These are phyloP conservation scores for Wolfiporia cocos DNA, from an alignment of 1,284 basidiomycete genomes.

Conservation along the genomic window DNA sequence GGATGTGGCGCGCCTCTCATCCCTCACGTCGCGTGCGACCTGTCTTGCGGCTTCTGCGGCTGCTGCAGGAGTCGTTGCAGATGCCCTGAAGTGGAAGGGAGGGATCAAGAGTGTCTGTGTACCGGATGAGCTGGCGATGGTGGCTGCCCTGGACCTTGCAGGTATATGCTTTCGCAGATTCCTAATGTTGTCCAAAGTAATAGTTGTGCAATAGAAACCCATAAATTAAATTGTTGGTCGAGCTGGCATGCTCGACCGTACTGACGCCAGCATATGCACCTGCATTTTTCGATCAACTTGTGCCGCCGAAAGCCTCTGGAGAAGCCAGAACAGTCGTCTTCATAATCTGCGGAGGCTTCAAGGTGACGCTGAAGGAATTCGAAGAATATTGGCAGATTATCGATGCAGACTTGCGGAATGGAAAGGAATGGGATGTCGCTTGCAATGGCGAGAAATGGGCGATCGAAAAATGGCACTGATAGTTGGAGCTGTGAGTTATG, in stretches of 20 bases:
- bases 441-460: constrained; percentile 32
- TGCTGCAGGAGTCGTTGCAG: constrained; percentile 50
- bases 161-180: no score
- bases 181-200: no score
- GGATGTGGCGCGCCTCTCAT: constrained; percentile 47
- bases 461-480: constrained; percentile 17
- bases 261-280: constrained; percentile 57
- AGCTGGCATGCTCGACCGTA: constrained; percentile 66
- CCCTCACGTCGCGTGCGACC: constrained; percentile 57
- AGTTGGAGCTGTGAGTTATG: no score
- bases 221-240: constrained; percentile 66
- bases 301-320: constrained; percentile 28
- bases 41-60: constrained; percentile 68
- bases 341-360: constrained; percentile 70
- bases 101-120: constrained; percentile 50
- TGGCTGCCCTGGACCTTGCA: constrained; percentile 45
- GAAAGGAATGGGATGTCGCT: constrained; percentile 30
- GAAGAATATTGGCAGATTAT: constrained; percentile 37
- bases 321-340: constrained; percentile 44
- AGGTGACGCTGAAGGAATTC: constrained; percentile 50
- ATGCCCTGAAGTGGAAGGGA: constrained; percentile 53
- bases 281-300: constrained; percentile 44
- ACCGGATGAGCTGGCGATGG: constrained; percentile 66
- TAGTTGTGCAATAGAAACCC: no score
- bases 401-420: constrained; percentile 25